Base-by-base conservation (phyloP, 2,329 filamentous ascomycete genomes). In the Ceratocystis harringtonii region DNA sequence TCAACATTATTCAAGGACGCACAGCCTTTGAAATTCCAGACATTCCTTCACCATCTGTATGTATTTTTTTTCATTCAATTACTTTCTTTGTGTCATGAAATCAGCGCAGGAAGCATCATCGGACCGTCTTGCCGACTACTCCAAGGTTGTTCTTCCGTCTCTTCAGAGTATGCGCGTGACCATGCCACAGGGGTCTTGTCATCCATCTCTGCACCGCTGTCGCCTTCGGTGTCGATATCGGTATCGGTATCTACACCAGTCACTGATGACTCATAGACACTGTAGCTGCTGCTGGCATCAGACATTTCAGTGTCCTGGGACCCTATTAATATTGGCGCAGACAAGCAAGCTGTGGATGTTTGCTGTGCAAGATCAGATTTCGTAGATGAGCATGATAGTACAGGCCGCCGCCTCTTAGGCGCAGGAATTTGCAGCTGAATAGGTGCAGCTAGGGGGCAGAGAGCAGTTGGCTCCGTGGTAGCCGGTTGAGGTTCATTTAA, bases 111-210 rank as follows among this genome's bases (percentile, higher is more conserved):
- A n/a, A 58, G 25, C 30, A 58, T 58, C 28, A 58, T 28, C 17
- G 4, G 28, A 10, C 55, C 28, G 6, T 58, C 12, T 58, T 22
- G 55, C 22, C 55, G 55, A 15, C 55, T 15, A 30, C 15, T 58
- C 55, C 55, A 58, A 3, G 17, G 55, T 30, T 32, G 55, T 25
- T 58, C 55, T 32, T 58, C 55, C 15, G 15, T 36, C 32, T 58
- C 55, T 36, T 58, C 55, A 32, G 55, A 58, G 28, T 58, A 58
- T 10, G 55, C 55, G 19, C 55, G 55, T 30, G 25, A 10, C 55
- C 55, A 58, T 28, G 55, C 55, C 63, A 64, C 50, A 0, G 78
- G 77, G 6, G 78, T 80, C 67, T 73, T 75, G 60, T 72, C 67
- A 41, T 78, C 76, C 10, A 74, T 22, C 25, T 77, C 74, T 67